Conservation (phyloP, 495 filamentous ascomycete species). For the Aspergillus baeticus region DNA sequence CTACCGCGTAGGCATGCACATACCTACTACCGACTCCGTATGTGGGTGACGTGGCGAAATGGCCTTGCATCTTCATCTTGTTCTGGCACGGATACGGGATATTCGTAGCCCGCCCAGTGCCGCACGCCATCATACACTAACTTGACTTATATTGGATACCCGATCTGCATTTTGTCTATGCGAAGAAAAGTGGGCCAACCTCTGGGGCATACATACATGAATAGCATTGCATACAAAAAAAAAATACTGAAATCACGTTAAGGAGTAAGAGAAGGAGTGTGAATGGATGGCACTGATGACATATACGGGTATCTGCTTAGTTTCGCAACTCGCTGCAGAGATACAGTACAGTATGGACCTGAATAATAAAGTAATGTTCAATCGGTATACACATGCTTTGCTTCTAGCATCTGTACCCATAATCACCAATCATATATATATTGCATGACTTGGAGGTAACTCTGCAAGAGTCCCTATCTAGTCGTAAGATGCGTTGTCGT, state of each 20-base stretch:
- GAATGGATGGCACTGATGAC: neutral
- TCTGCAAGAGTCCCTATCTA: no score
- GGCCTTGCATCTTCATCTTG: neutral
- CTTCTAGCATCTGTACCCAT: neutral
- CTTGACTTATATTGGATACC: conserved; percentile 38
- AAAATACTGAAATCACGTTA: conserved; percentile 4
- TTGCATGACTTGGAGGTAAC: no score
- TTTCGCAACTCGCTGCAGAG: neutral
- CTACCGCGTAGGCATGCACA: neutral
- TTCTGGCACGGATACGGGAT: neutral
- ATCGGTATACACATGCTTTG: no score
- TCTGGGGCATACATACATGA: neutral
- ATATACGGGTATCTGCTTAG: conserved; percentile 4
- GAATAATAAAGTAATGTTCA: neutral
- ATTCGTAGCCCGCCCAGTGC: conserved; percentile 10
- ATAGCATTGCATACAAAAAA: neutral
- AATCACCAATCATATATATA: neutral
- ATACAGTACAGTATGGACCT: neutral
- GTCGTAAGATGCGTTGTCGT: no score
- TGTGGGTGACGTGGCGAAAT: neutral
- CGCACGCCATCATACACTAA: conserved; percentile 2
- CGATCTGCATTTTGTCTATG: conserved; percentile 27
- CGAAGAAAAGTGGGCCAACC: conserved; percentile 9
- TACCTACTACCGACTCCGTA: neutral
- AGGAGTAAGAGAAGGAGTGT: neutral